Evolutionary conservation across 805 yeast species (phyloP).

Genomic region (Cyberlindnera xishuangbannaensis): DNA sequence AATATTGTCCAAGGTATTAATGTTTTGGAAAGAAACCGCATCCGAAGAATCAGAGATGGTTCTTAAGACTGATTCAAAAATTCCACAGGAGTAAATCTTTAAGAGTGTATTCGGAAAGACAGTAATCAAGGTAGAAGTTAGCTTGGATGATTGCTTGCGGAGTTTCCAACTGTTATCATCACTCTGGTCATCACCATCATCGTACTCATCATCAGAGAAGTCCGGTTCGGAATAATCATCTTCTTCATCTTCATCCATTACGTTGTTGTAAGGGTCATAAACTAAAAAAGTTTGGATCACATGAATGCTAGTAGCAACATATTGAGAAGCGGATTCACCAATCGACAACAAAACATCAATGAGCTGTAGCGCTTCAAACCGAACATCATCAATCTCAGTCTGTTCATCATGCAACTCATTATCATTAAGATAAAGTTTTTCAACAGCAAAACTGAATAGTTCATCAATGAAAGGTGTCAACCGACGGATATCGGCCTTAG

Average conservation of each 20-base stretch:
- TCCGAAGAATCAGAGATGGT: constrained; percentile 40
- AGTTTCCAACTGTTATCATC: constrained; percentile 61
- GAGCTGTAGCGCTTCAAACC: constrained; percentile 43
- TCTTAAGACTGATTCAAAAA: constrained; percentile 29
- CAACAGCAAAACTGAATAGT: constrained; percentile 20
- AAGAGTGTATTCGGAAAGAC: constrained; percentile 33
- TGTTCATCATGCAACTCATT: constrained; percentile 34
- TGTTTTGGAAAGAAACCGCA: constrained; percentile 44
- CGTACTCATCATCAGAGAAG: constrained; percentile 34
- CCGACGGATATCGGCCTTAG: constrained; percentile 25
- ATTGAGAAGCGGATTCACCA: constrained; percentile 28
- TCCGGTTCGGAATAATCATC: constrained; percentile 42
- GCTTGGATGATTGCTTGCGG: constrained; percentile 44
- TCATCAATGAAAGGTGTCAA: constrained; percentile 18
- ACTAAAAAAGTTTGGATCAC: constrained; percentile 28
- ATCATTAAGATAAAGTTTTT: constrained; percentile 25
- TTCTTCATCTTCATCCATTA: constrained; percentile 30
- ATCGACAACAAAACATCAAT: constrained; percentile 37
- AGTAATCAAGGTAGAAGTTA: constrained; percentile 35
- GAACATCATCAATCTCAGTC: constrained; percentile 37
- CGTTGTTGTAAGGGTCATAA: constrained; percentile 43
- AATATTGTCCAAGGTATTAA: constrained; percentile 38
- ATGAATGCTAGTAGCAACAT: constrained; percentile 25
- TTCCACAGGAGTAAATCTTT: constrained; percentile 26
- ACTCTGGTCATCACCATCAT: constrained; percentile 32